phyloP scores from a whole-genome alignment of 805 yeast species.

The Lipomyces chichibuensis region DNA sequence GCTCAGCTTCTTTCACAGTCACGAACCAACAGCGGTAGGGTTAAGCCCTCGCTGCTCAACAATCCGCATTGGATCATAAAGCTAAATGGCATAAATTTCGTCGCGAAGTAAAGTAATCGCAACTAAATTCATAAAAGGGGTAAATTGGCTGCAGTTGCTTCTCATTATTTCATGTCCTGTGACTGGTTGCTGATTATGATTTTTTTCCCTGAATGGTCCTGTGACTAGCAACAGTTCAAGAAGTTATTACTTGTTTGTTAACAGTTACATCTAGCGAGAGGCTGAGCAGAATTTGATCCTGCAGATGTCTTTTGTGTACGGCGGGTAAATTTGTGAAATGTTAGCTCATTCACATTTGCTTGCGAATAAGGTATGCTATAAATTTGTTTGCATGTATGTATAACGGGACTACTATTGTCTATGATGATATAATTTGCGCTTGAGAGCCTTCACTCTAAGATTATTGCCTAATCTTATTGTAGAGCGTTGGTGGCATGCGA shows the following conservation, averaged over 20 bases:
- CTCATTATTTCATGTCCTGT: too few relatives aligned
- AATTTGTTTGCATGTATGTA: neutral
- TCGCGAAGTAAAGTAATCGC: neutral
- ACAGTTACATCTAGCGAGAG: neutral
- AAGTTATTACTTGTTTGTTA: too few relatives aligned
- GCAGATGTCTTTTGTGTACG: neutral
- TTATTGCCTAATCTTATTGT: slow-evolving; percentile 54
- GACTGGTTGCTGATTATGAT: neutral
- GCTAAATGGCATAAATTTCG: neutral
- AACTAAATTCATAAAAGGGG: too few relatives aligned
- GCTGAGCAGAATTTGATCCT: too few relatives aligned
- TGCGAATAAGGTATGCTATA: neutral
- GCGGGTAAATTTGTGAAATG: too few relatives aligned
- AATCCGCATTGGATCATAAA: neutral
- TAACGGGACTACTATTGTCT: neutral
- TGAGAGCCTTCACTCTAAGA: slow-evolving; percentile 49
- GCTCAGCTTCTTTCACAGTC: neutral
- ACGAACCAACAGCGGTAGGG: neutral
- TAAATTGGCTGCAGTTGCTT: neutral
- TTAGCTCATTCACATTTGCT: neutral
- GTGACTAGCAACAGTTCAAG: neutral
- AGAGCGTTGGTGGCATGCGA: slow-evolving; percentile 48
- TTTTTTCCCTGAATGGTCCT: neutral
- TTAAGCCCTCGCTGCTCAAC: neutral
- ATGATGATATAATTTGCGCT: slow-evolving; percentile 64